Conservation (phyloP, 345 rosid species). For the Streptanthus diversifolius region DNA sequence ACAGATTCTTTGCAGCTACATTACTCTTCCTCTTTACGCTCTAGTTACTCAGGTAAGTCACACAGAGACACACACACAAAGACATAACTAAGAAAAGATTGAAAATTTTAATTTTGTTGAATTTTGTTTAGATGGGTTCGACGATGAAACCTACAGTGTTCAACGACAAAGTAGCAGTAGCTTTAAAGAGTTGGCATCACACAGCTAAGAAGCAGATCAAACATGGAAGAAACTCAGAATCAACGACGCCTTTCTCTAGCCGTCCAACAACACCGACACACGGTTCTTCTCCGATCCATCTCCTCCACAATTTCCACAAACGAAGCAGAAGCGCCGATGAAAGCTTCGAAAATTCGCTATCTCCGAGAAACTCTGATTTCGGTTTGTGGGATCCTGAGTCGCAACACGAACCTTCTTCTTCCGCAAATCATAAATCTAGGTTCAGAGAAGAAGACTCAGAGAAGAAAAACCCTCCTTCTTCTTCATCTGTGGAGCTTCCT, state of each 20-base stretch:
- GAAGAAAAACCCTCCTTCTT: not conserved
- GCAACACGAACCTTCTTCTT: constrained; percentile 24
- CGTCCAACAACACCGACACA: constrained; percentile 60
- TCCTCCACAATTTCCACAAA: constrained; percentile 41
- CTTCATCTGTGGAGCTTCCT: constrained; percentile 22
- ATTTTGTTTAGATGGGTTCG: constrained; percentile 68
- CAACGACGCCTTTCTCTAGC: constrained; percentile 56
- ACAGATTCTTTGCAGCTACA: constrained; percentile 87
- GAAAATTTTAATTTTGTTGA: not conserved
- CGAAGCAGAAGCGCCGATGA: constrained; percentile 31
- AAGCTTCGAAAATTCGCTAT: constrained; percentile 7
- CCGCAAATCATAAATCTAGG: not conserved
- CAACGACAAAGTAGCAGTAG: constrained; percentile 63
- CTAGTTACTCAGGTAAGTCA: constrained; percentile 72
- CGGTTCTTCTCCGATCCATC: constrained; percentile 55
- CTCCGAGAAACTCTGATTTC: constrained; percentile 30
- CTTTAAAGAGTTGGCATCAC: constrained; percentile 73
- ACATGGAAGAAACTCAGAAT: constrained; percentile 49
- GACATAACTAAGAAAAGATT: not conserved
- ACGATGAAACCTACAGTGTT: constrained; percentile 85
- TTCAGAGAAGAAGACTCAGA: constrained; percentile 17
- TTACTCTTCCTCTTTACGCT: constrained; percentile 92
- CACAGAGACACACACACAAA: not conserved
- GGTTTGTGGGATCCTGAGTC: constrained; percentile 32
- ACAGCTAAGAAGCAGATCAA: constrained; percentile 63